Base-by-base conservation (phyloP, 2,329 filamentous ascomycete species). In the Teratosphaeria epicoccoides region DNA sequence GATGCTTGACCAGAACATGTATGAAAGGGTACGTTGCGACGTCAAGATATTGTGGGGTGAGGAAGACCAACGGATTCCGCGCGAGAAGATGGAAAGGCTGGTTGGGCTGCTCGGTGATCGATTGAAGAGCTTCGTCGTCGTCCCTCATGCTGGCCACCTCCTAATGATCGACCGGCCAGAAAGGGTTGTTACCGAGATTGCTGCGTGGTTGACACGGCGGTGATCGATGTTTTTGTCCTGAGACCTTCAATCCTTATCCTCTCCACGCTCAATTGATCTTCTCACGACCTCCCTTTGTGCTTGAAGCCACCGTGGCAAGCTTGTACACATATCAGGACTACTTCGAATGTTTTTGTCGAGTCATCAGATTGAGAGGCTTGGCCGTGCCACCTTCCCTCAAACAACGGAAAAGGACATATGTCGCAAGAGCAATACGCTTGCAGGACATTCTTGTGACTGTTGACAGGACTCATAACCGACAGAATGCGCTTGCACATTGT, bases 21-120 rank as follows among this genome's bases (percentile, higher is more conserved):
- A 62, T 20, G 61, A 52, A 12, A 54, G 71, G 10, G 69, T 70
- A 0, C 46, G 50, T 12, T 63, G 60, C 48, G 50, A 53, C 44
- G 67, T 74, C 4, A 70, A 65, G 53, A 61, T 76, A 4, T 64
- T 75, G 6, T 75, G 73, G 73, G 73, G 72, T 1, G 63, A 61
- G 23, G 57, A 73, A 2, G 73, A 76, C 53, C 53, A 53, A 29
- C 75, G 73, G 73, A 68, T 75, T 45, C 71, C 71, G 0, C 63
- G 66, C 0, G 66, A 71, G 47, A 68, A 62, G 24, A 70, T 73
- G 45, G 57, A 62, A 20, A 59, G 57, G 28, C 52, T 72, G 56
- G 59, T 49, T 23, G 56, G 61, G 1, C 54, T 61, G 44, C 51
- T 73, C 20, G 59, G 66, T 2, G 62, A 62, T 33, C 48, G 43